Percentiles rank a stretch among this genome's conserved stretches.
These are phyloP conservation scores for Xylaria sp. DNA, from an alignment of 2,329 filamentous ascomycete genomes.

Conservation along the genomic window DNA sequence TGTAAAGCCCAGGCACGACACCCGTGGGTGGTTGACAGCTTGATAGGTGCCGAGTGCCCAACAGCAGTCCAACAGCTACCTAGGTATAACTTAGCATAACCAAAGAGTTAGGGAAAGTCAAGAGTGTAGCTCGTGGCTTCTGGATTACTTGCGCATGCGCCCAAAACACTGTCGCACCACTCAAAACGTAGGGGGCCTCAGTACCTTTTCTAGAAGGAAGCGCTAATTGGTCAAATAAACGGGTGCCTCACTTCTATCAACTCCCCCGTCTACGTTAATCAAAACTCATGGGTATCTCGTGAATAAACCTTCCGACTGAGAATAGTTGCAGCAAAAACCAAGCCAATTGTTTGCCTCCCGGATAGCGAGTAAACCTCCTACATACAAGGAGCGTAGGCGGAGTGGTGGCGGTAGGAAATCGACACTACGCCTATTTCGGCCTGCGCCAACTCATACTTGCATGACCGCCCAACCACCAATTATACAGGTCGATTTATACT, in stretches of 20 bases:
- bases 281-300: too few relatives aligned
- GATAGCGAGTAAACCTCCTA: too few relatives aligned
- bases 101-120: not conserved
- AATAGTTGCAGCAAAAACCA: not conserved
- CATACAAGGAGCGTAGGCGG: too few relatives aligned
- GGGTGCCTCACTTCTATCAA: not conserved
- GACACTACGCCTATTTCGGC: slow-evolving; percentile 35
- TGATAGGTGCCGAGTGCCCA: too few relatives aligned
- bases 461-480: slow-evolving; percentile 37
- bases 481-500: slow-evolving; percentile 8
- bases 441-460: slow-evolving; percentile 42
- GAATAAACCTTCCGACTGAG: not conserved
- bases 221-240: not conserved
- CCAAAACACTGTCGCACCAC: not conserved
- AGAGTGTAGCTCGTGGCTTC: slow-evolving; percentile 10
- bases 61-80: not conserved
- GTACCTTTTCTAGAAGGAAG: not conserved
- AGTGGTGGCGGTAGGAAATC: not conserved
- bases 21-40: too few relatives aligned
- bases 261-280: not conserved
- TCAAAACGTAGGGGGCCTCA: not conserved
- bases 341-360: too few relatives aligned
- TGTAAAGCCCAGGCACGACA: too few relatives aligned
- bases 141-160: slow-evolving; percentile 8
- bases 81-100: too few relatives aligned